Percentiles rank a stretch among this genome's conserved stretches.
phyloP scores from a whole-genome alignment of 2,329 filamentous ascomycete species.

The Trematosphaeria pertusa region DNA sequence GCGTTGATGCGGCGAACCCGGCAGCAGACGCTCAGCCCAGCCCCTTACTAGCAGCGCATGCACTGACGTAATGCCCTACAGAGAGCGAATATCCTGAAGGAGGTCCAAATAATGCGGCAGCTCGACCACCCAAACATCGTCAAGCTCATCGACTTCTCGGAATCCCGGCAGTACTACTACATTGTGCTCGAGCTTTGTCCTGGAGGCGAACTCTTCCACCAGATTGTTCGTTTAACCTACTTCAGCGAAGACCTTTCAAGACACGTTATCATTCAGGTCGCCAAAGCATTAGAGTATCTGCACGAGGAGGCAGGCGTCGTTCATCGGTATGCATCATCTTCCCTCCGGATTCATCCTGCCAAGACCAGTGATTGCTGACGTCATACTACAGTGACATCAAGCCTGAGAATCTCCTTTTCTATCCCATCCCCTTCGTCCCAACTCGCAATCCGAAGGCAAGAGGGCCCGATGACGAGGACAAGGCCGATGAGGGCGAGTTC shows the following conservation, averaged over 20 bases:
- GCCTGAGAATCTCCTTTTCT: slow-evolving; percentile 95
- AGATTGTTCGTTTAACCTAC: slow-evolving; percentile 97
- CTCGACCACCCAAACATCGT: slow-evolving; percentile 96
- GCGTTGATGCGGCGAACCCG: slow-evolving; percentile 38
- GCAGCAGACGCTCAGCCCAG: slow-evolving; percentile 27
- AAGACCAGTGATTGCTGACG: slow-evolving; percentile 41
- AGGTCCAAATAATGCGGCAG: slow-evolving; percentile 98
- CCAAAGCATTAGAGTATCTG: slow-evolving; percentile 90
- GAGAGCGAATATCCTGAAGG: slow-evolving; percentile 97
- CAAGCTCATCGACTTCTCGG: slow-evolving; percentile 90
- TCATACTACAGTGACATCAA: slow-evolving; percentile 82
- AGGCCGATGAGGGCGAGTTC: slow-evolving; percentile 95
- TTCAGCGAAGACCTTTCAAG: slow-evolving; percentile 96
- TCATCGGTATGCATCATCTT: slow-evolving; percentile 74
- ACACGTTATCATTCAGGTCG: slow-evolving; percentile 94
- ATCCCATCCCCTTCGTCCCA: slow-evolving; percentile 81
- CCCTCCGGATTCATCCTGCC: slow-evolving; percentile 1
- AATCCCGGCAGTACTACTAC: slow-evolving; percentile 95
- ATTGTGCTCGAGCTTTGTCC: slow-evolving; percentile 95
- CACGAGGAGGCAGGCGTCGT: slow-evolving; percentile 96
- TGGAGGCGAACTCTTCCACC: slow-evolving; percentile 96
- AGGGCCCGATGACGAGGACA: slow-evolving; percentile 92
- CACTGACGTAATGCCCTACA: slow-evolving; percentile 59
- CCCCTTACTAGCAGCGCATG: slow-evolving; percentile 30
- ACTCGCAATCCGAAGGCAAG: slow-evolving; percentile 81